Evolutionary conservation across 306 rosid genomes (phyloP), one percentile per base, ranked within the genome.

Genomic region (Citrullus colocynthis): DNA sequence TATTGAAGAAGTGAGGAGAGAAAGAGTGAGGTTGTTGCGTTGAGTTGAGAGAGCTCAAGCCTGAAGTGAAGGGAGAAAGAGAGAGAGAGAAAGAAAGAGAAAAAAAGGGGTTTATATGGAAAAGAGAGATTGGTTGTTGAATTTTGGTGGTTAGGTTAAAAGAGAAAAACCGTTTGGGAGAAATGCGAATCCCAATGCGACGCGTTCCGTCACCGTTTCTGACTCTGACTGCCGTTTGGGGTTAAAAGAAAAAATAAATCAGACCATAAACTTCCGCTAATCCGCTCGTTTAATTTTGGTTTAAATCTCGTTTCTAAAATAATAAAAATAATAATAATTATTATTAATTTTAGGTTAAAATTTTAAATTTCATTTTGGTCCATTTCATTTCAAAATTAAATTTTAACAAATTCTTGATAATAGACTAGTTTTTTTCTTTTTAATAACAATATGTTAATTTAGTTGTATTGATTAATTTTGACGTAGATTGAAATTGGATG

Each of bases 1-100:
- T 94, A 5, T 78, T 81, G 78, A 28, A 59, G 11, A 32, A 55
- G 18, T 9, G 67, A 61, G 17, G 58, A 16, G 58, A 51, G 30
- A 24, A 75, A 41, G 56, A 17, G 75, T 20, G 34, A 54, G 13
- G 67, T 1, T 13, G 66, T 12, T 28, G 66, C 0, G 30, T 48
- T 6, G 56, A 15, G 61, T 10, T 11, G 57, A 67, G 37, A 18
- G 7, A 37, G 73, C 21, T 32, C 51, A 65, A 65, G 48, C 36
- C 21, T 32, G 73, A 65, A 65, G 48, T 64, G 71, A 64, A 34
- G 21, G 20, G 49, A 58, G 45, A 21, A 34, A 21, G 71, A 64
- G 74, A 21, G 71, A 64, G 74, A 42, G 54, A 67, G 74, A 34
- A 7, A 42, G 12, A 44, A 4, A 36, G 39, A 36, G 64, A 59